Base-by-base conservation (phyloP, 2,329 filamentous ascomycete species). In the Verticillium nonalfalfae region DNA sequence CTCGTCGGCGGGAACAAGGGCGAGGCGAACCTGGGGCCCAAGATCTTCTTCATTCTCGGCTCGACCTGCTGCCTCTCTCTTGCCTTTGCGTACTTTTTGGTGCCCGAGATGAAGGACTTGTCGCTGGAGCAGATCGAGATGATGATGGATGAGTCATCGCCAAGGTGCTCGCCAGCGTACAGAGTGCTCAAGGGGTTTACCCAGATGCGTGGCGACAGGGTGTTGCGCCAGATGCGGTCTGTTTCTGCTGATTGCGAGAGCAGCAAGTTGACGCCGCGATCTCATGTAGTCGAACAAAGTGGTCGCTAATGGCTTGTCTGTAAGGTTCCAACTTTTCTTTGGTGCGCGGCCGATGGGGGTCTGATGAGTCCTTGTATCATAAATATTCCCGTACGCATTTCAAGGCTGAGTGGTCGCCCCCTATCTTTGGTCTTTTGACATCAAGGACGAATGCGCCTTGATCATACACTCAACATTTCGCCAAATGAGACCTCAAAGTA, bases 101-200 rank as follows among this genome's bases (percentile, higher is more conserved):
- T 91, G 64, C 88, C 88, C 64, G 89, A 91, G 77, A 91, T 88
- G 67, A 91, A 91, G 80, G 88, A 88, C 60, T 80, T 91, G 4
- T 85, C 84, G 2, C 82, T 91, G 62, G 89, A 92, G 73, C 86
- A 91, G 74, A 87, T 91, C 66, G 89, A 91, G 68, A 83, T 86
- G 73, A 81, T 89, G 61, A 77, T 84, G 75, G 26, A 40, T 9
- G 56, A 39, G 18, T 38, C 26, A 18, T 40, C 56, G 36, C 36
- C 56, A 13, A 38, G 18, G 15, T 21, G 14, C 7, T 58, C 56
- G 9, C 10, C 35, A 1, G n/a, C n/a, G 18, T 52, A 52, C 45
- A 21, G 45, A 9, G 45, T 52, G n/a, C 45, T 11, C 7, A 21
- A 52, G 11, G 45, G 45, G n/a, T 52, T 52, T 18, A 52, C 45